Base-by-base conservation (phyloP, 1,139 yeast genomes). In the Geotrichum reessii region DNA sequence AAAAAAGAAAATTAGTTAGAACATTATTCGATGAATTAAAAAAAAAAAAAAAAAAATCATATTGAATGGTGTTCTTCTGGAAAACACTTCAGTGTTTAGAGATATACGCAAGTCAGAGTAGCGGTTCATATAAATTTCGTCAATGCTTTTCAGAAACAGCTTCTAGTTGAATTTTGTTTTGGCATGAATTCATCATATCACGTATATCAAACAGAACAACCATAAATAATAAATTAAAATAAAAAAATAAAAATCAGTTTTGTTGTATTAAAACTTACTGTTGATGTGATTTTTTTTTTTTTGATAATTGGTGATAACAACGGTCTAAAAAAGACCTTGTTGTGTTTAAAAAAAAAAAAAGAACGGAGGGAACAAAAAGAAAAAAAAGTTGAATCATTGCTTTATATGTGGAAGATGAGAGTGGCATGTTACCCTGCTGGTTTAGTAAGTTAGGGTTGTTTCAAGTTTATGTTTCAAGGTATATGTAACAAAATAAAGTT, bases 121-220 rank as follows among this genome's bases (percentile, higher is more conserved):
- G 55, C 55, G 55, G 55, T 52, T 52, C 55, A 52, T 52, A 48
- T 22, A 21, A n/a, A 12, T 27, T 42, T 52, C 55, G 55, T 52
- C 55, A 52, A 52, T 52, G 55, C 46, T 33, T n/a, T 52, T 52
- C 55, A 28, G 55, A 52, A 52, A 52, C 55, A 52, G 55, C 49
- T 44, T 52, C 55, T 52, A 52, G 55, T 52, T 52, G 55, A 52
- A 52, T 52, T 24, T 42, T 25, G 49, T 52, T 52, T 52, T 14
- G 55, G 55, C 55, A 52, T 52, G 55, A 52, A 44, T 17, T 52
- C 55, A 52, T 52, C 55, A 52, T 52, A 48, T 24, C 25, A 12
- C 33, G 44, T 37, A 37, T 37, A 37, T 37, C 44, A 37, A 17
- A 14, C 5, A 5, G 44, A n/a, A 19, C n/a, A 14, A 4, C 7